A percentile compares a stretch with the other conserved stretches of the same genome.
Evolutionary conservation across 495 filamentous ascomycete species (phyloP).

Genomic region (Penicillium canescens): DNA sequence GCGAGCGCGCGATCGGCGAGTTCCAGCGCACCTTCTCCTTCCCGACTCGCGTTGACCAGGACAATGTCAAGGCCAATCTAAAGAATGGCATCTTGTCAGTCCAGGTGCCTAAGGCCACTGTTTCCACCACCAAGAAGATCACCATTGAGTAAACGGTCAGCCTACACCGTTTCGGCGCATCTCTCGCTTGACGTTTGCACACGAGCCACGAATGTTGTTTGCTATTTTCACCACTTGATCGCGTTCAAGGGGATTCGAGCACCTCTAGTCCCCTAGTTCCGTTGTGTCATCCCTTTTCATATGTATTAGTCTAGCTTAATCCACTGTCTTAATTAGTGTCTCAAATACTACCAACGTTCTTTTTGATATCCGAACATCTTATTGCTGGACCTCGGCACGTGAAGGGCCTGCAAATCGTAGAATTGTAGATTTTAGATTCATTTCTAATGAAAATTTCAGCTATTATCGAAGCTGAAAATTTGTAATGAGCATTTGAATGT

Average conservation of each 20-base stretch:
- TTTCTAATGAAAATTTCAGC: no score
- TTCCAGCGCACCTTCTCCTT: slow-evolving; percentile 86
- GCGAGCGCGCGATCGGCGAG: slow-evolving; percentile 78
- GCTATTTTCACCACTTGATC: not conserved
- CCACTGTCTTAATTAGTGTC: no score
- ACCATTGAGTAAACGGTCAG: slow-evolving; percentile 53
- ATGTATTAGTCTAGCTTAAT: no score
- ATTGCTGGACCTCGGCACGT: not conserved
- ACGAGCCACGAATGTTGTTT: not conserved
- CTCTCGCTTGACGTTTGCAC: not conserved
- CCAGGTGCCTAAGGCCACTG: slow-evolving; percentile 77
- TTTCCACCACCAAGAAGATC: slow-evolving; percentile 54
- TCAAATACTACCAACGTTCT: no score
- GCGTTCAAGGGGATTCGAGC: not conserved
- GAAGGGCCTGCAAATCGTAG: not conserved
- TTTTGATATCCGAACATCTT: not conserved
- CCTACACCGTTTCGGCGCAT: not conserved
- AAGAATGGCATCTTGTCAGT: slow-evolving; percentile 79
- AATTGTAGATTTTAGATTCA: no score
- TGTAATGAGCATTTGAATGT: no score
- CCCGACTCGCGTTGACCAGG: slow-evolving; percentile 72
- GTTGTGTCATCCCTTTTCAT: no score
- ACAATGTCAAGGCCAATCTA: slow-evolving; percentile 72
- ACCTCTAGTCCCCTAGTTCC: no score
- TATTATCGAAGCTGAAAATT: no score